These are phyloP conservation scores for Anthracocystis walkeri DNA, from an alignment of 1,284 basidiomycete genomes.

Conservation along the genomic window DNA sequence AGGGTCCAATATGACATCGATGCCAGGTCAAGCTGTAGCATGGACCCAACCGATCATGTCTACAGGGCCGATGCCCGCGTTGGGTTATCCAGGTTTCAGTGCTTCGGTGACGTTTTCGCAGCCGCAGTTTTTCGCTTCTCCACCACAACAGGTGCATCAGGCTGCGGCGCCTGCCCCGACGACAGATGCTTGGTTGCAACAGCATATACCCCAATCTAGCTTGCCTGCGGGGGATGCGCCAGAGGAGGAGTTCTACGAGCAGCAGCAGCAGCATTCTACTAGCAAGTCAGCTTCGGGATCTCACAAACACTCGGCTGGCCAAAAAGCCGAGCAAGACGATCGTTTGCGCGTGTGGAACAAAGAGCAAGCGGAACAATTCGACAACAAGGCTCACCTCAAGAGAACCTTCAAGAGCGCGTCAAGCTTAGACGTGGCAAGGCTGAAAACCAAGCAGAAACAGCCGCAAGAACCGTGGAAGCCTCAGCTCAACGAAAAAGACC, in stretches of 20 bases:
- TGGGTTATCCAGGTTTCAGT: slow-evolving; percentile 42
- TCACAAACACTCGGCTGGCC: neutral
- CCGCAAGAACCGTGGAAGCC: slow-evolving; percentile 7
- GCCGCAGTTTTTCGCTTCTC: slow-evolving; percentile 37
- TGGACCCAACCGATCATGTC: slow-evolving; percentile 39
- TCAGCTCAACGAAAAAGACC: slow-evolving; percentile 12
- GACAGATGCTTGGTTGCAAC: slow-evolving; percentile 14
- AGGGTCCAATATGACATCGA: slow-evolving; percentile 7
- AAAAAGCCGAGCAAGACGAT: neutral
- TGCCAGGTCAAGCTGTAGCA: slow-evolving; percentile 24
- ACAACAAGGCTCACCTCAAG: neutral
- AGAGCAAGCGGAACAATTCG: neutral
- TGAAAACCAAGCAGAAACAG: slow-evolving; percentile 1
- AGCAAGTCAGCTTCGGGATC: neutral
- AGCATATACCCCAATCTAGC: slow-evolving; percentile 7
- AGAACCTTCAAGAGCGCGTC: neutral
- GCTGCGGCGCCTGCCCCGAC: slow-evolving; percentile 1
- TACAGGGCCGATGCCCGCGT: slow-evolving; percentile 12
- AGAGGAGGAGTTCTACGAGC: neutral
- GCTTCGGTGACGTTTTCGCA: slow-evolving; percentile 42
- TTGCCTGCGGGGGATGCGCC: too few species aligned
- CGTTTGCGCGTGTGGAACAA: neutral
- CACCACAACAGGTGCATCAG: slow-evolving; percentile 19
- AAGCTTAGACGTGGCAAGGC: neutral
- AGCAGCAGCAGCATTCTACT: neutral